Conservation (phyloP, 192 early-diverging fungal genomes). For the Coemansia guatemalensis region DNA sequence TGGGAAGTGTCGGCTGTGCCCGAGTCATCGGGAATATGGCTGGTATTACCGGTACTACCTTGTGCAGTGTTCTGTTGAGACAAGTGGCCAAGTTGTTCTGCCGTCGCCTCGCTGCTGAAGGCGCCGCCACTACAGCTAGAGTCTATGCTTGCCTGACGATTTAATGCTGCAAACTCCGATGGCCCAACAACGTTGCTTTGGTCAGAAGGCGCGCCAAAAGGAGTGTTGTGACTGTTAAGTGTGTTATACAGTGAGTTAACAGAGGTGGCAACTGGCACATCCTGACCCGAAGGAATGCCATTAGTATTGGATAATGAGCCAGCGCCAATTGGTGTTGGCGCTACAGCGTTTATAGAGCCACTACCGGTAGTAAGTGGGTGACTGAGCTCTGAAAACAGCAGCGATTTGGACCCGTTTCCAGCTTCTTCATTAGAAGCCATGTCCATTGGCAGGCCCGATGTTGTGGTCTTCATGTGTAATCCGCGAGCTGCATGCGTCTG, state of each 20-base stretch:
- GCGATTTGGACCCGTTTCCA: background rate
- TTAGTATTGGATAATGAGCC: background rate
- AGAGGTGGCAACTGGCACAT: background rate
- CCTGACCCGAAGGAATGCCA: background rate
- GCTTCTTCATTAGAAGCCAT: background rate
- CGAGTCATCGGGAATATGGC: background rate
- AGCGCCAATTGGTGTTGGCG: background rate
- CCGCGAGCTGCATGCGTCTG: constrained; percentile 40
- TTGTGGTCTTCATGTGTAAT: constrained; percentile 7
- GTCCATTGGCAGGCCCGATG: background rate
- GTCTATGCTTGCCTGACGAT: background rate
- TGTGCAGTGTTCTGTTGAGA: background rate
- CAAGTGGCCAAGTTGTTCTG: background rate
- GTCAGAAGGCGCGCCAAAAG: background rate
- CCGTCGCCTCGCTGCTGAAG: background rate
- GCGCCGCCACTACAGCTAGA: background rate
- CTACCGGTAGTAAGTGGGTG: background rate
- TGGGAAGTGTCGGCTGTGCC: constrained; percentile 5
- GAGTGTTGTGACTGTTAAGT: background rate
- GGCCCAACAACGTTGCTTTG: background rate
- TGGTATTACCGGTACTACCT: background rate
- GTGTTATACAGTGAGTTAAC: background rate
- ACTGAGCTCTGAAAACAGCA: constrained; percentile 32
- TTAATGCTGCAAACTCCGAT: background rate
- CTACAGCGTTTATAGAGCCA: background rate